Conservation (phyloP, 116 monocot genomes). For the Trichopus zeylanicus region DNA sequence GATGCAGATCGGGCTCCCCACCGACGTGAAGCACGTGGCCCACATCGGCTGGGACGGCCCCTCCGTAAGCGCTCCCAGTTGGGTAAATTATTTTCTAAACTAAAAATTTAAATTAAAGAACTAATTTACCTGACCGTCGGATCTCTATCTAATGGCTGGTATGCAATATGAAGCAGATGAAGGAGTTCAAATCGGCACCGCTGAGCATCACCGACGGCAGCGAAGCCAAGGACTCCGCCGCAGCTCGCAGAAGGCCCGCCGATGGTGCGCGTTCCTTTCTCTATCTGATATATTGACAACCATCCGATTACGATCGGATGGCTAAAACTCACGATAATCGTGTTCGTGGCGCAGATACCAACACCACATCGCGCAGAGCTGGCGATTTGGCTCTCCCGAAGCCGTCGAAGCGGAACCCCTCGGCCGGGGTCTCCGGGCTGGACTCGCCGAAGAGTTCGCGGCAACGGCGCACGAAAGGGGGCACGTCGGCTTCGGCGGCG, state of each 20-base stretch:
- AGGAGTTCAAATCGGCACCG: slow-evolving; percentile 35
- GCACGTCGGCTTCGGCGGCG: not conserved
- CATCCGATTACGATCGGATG: not conserved
- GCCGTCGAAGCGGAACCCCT: slow-evolving; percentile 23
- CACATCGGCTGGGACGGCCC: slow-evolving; percentile 75
- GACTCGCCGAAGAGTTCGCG: slow-evolving; percentile 3
- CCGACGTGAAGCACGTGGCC: slow-evolving; percentile 81
- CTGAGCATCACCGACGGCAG: slow-evolving; percentile 7
- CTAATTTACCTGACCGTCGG: not conserved
- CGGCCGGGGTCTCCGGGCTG: slow-evolving; percentile 9
- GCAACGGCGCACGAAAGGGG: slow-evolving; percentile 4
- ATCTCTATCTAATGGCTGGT: not conserved
- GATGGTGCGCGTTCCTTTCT: not conserved
- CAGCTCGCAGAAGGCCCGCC: too few relatives aligned
- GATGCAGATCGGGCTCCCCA: slow-evolving; percentile 73
- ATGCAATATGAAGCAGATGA: slow-evolving; percentile 23
- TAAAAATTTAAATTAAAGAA: not conserved
- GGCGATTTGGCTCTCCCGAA: not conserved
- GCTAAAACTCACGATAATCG: too few relatives aligned
- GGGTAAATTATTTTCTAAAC: slow-evolving; percentile 9
- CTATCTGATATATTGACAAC: not conserved
- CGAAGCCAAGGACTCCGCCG: not conserved
- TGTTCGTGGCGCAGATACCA: not conserved
- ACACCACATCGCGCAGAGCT: not conserved
- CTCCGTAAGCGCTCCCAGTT: slow-evolving; percentile 24